Evolutionary conservation across 2,329 filamentous ascomycete species (phyloP), one percentile per base, ranked within the genome.

Genomic region (Chrysoporthe cubensis): DNA sequence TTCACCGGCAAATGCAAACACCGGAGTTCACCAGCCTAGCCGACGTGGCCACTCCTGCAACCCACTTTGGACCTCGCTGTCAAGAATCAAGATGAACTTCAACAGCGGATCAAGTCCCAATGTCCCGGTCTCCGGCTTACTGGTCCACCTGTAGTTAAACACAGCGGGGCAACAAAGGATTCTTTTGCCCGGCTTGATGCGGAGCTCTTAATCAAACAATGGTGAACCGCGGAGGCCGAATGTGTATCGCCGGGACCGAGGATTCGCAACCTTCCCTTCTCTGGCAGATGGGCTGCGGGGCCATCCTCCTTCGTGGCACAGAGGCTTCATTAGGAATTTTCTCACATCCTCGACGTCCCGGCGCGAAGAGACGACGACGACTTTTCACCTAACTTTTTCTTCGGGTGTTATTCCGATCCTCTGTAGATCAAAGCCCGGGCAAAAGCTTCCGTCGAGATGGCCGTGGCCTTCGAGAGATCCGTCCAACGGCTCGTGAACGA

Each of bases 401-500:
- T 57, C 13, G 54, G 32, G 16, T n/a, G 21, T 57, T n/a, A 4
- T 40, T 18, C 54, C 14, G 6, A 40, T 34, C 7, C 5, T 37
- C 11, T 34, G 7, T 7, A 57, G 32, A 18, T 21, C n/a, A 9
- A 9, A 21, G 18, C 32, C 26, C 8, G 9, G 16, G 16, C 32
- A 34, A n/a, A 32, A 48, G 4, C 3, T 63, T 46, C 32, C 50
- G 57, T 32, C 50, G 40, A 48, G 48, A 68, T 71, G 64, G 61
- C 62, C 40, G 44, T 69, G 40, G 72, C 74, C 52, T 80, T 83
- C 60, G 81, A 83, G 34, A 73, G 74, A 3, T 73, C 66, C 64
- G 76, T 81, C 65, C 76, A 80, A 64, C 72, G 75, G 5, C 80
- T 81, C 64, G 81, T 84, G 61, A 75, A 79, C n/a, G 72, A 76